These are phyloP conservation scores for Ogataea polymorpha DNA, from an alignment of 805 yeast genomes.

Conservation along the genomic window DNA sequence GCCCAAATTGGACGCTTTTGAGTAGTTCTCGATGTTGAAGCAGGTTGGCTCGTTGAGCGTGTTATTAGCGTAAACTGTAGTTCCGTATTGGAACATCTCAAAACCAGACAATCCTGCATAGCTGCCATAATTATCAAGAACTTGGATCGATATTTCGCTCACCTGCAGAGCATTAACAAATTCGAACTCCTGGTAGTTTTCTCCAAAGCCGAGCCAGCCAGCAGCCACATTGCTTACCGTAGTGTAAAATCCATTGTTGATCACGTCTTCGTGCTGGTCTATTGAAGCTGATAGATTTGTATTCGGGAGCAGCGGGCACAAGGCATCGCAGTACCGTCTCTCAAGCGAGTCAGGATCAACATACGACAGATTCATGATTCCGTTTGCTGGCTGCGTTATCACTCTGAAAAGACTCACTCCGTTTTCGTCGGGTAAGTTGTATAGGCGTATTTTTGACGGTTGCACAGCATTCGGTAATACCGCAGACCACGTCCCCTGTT, in stretches of 20 bases:
- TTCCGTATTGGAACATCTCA: constrained; percentile 60
- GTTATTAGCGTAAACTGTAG: constrained; percentile 71
- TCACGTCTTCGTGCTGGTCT: neutral
- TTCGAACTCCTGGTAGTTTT: constrained; percentile 74
- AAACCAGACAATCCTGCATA: constrained; percentile 71
- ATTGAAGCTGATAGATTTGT: constrained; percentile 29
- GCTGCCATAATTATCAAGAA: constrained; percentile 65
- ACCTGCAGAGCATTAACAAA: constrained; percentile 69
- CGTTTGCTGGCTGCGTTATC: constrained; percentile 71
- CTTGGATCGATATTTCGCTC: constrained; percentile 56
- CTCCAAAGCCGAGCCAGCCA: constrained; percentile 35
- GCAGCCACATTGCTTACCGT: constrained; percentile 16
- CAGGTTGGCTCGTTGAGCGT: constrained; percentile 69
- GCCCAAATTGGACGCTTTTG: constrained; percentile 16
- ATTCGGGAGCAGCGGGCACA: constrained; percentile 67
- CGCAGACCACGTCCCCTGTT: constrained; percentile 66
- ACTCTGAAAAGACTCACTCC: constrained; percentile 67
- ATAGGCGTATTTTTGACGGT: constrained; percentile 74
- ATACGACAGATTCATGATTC: constrained; percentile 90
- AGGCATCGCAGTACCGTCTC: constrained; percentile 73
- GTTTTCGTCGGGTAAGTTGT: constrained; percentile 49
- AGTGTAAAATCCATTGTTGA: constrained; percentile 13
- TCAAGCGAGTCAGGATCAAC: constrained; percentile 67
- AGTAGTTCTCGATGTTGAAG: constrained; percentile 11
- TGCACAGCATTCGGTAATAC: constrained; percentile 50